Evolutionary conservation across 345 rosid genomes (phyloP).

Genomic region (Salix suchowensis): DNA sequence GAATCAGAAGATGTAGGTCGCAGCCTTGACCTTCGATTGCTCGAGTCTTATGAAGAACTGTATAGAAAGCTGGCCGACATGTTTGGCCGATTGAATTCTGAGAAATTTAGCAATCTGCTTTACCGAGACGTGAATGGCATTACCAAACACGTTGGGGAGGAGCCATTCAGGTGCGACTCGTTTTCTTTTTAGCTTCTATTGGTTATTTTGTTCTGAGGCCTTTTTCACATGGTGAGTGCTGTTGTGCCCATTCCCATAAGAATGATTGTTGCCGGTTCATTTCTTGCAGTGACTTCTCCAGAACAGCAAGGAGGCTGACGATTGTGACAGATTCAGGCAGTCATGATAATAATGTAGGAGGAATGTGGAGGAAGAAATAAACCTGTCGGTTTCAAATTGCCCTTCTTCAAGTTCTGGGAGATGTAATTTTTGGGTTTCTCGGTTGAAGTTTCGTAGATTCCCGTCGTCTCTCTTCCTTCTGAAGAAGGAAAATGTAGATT

Average conservation of each 20-base stretch:
- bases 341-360: conserved; percentile 33
- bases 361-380: conserved; percentile 29
- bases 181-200: background rate
- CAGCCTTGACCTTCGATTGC: conserved; percentile 43
- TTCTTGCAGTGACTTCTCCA: conserved; percentile 43
- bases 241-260: background rate
- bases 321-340: conserved; percentile 51
- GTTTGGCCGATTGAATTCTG: conserved; percentile 37
- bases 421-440: conserved; percentile 1
- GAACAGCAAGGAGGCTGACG: conserved; percentile 53
- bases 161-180: conserved; percentile 40
- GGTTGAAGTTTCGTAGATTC: conserved; percentile 12
- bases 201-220: background rate
- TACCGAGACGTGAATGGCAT: conserved; percentile 38
- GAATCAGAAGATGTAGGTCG: conserved; percentile 59
- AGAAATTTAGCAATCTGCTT: conserved; percentile 33
- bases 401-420: conserved; percentile 12
- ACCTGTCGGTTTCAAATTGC: conserved; percentile 19
- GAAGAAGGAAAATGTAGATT: conserved; percentile 4
- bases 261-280: background rate
- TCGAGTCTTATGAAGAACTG: conserved; percentile 43
- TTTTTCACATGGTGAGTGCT: background rate
- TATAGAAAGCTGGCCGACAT: conserved; percentile 43
- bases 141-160: conserved; percentile 44
- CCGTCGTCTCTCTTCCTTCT: conserved; percentile 9